Conservation (phyloP, 495 filamentous ascomycete genomes). For the Penicillium simplicissimum region DNA sequence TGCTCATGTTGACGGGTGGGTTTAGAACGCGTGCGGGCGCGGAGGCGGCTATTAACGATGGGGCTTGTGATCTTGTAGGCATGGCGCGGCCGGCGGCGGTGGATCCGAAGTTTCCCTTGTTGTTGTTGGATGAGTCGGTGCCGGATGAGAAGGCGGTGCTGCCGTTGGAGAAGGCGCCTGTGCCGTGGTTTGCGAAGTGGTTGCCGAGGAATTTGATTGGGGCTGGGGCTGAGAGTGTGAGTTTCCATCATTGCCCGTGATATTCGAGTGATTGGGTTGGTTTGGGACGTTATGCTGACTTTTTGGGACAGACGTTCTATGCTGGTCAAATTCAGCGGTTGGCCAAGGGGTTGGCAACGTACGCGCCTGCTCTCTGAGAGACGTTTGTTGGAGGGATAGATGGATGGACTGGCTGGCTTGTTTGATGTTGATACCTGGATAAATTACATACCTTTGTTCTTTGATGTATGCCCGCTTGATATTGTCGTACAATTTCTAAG, state of each 20-base stretch:
- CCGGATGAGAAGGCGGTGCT: slow-evolving; percentile 50
- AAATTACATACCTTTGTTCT: not conserved
- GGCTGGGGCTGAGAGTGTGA: slow-evolving; percentile 46
- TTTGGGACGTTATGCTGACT: slow-evolving; percentile 3
- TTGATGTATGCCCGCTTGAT: not conserved
- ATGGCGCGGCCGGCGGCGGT: slow-evolving; percentile 55
- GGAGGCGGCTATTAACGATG: slow-evolving; percentile 49
- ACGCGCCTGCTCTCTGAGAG: slow-evolving; percentile 27
- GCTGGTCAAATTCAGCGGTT: slow-evolving; percentile 41
- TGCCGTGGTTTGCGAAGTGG: slow-evolving; percentile 33
- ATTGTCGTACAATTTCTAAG: not conserved
- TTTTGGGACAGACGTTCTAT: slow-evolving; percentile 39
- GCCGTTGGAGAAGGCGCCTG: slow-evolving; percentile 35
- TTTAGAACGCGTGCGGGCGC: slow-evolving; percentile 58
- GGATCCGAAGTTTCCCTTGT: slow-evolving; percentile 48
- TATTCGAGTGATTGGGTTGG: not conserved
- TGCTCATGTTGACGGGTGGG: slow-evolving; percentile 56
- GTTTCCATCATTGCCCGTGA: slow-evolving; percentile 14
- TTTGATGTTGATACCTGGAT: not conserved
- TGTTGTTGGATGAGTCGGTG: slow-evolving; percentile 55
- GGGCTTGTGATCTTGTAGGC: slow-evolving; percentile 60
- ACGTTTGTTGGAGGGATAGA: not conserved
- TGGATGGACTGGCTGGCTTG: not conserved
- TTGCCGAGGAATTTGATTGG: slow-evolving; percentile 43
- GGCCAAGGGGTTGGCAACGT: slow-evolving; percentile 36